Base-by-base conservation (phyloP, 192 early-diverging fungal genomes). In the Linderina pennispora region DNA sequence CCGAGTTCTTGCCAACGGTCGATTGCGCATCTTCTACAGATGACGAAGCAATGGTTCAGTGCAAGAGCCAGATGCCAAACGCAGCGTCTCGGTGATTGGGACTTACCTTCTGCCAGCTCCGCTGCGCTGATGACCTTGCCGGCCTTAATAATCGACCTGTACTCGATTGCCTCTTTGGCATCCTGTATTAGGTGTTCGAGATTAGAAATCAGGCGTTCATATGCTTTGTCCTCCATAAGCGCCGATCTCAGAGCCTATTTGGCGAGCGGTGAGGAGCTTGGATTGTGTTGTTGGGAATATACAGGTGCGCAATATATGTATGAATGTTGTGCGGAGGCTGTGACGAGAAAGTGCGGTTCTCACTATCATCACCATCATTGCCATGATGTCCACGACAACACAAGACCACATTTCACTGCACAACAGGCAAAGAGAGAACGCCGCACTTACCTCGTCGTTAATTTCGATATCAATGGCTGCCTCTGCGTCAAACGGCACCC, bases 191-290 rank as follows among this genome's bases (percentile, higher is more conserved):
- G 55, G 48, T 58, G 66, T 53, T 70, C 66, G 59, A 70, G 49
- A 62, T 70, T 70, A 60, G 56, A 70, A 40, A 70, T 57, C 66
- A 70, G 66, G 66, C 66, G 66, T 62, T 70, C 66, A 70, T 62
- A 70, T 40, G 58, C 60, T 62, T 58, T 70, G 66, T 70, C 66
- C 55, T 70, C 66, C 51, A 62, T 70, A 20, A 70, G 55, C 66
- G 60, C 55, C 59, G 66, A 62, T 62, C 59, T 70, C 66, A 70
- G 42, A 44, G 66, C 60, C 66, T 70, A 70, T 50, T n/a, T 58
- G 66, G 66, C 59, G 48, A 37, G 43, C 60, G n/a, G 54, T 62
- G 65, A 68, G 65, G 62, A 62, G 66, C 66, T 55, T 3, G 18
- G 14, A 32, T 26, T 15, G 25, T 17, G 19, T 32, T 26, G 19